Evolutionary conservation across 23 red algal genomes (phyloP).

Genomic region (Gracilaria caudata): DNA sequence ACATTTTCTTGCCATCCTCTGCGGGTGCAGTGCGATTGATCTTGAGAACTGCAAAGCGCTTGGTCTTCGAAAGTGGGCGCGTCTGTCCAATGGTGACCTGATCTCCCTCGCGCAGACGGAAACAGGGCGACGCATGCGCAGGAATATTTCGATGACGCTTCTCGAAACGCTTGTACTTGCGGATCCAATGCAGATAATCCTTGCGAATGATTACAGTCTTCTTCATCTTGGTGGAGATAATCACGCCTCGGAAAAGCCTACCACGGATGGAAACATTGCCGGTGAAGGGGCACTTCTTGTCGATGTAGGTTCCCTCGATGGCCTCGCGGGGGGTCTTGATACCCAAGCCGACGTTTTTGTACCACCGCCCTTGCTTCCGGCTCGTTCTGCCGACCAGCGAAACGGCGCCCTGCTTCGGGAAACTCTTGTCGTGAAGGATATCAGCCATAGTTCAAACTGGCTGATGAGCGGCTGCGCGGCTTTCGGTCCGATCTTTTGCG

Average conservation of each 20-base stretch:
- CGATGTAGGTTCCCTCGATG: slow-evolving; percentile 92
- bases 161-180: slow-evolving; percentile 99
- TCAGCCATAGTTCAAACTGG: slow-evolving; percentile 40
- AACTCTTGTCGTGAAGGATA: slow-evolving; percentile 88
- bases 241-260: slow-evolving; percentile 89
- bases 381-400: slow-evolving; percentile 80
- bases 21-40: slow-evolving; percentile 86
- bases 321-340: slow-evolving; percentile 99
- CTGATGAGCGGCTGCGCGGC: not conserved
- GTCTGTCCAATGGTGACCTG: slow-evolving; percentile 98
- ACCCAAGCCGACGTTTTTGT: slow-evolving; percentile 95
- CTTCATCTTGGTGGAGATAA: slow-evolving; percentile 98
- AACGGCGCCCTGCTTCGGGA: slow-evolving; percentile 98
- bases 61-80: slow-evolving; percentile 95
- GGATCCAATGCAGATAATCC: slow-evolving; percentile 98
- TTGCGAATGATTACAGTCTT: slow-evolving; percentile 96
- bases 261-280: slow-evolving; percentile 97
- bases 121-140: slow-evolving; percentile 90
- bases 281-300: slow-evolving; percentile 99
- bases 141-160: slow-evolving; percentile 99
- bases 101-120: slow-evolving; percentile 97
- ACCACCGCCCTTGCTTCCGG: slow-evolving; percentile 93
- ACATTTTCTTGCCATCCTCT: slow-evolving; percentile 95
- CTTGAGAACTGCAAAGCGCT: slow-evolving; percentile 94
- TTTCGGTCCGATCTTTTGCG: not conserved